Evolutionary conservation across 805 yeast species (phyloP), one percentile per base, ranked within the genome.

Genomic region (Sungouiozyma ichnusensis): DNA sequence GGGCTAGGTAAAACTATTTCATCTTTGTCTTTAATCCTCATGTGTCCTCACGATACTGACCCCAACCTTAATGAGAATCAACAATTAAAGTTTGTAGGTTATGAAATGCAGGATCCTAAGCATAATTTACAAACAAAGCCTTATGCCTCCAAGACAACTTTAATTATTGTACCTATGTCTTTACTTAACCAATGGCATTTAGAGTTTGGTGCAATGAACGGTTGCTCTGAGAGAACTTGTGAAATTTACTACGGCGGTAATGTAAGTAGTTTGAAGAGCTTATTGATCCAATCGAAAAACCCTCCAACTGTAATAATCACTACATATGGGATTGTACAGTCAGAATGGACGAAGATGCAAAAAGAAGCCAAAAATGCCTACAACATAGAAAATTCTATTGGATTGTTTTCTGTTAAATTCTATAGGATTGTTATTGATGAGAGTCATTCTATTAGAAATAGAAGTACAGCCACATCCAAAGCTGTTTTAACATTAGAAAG

Each of bases 1-100:
- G 97, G 97, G 0, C 68, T 88, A 7, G 97, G 97, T 35, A 88
- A 88, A 57, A 88, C 97, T 0, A 82, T 88, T 18, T 82, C 95
- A 1, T 77, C 94, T 0, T 62, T 86, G 40, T 73, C 96, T 0
- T 63, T 90, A 38, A 69, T 88, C 11, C 76, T 81, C 43, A 71
- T 85, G 0, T 78, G 72, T 8, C 84, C 86, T 0, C 58, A 51
- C 37, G 88, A 82, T 52, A 43, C 56, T 13, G 46, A 50, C 1
- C 53, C 8, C 7, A 41, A 20, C 4, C 43, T 24, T 6, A 24
- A 7, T 11, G 29, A 24, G 29, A 24, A 11, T 11, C 29, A 24
- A 24, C 6, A 24, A 24, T 24, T 11, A 11, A 24, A 6, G 6
- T 24, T 24, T 24, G 6, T 24, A 7, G 11, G 11, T 24, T 6